Conservation (phyloP, 495 filamentous ascomycete genomes). For the Lophiostoma macrostomum region DNA sequence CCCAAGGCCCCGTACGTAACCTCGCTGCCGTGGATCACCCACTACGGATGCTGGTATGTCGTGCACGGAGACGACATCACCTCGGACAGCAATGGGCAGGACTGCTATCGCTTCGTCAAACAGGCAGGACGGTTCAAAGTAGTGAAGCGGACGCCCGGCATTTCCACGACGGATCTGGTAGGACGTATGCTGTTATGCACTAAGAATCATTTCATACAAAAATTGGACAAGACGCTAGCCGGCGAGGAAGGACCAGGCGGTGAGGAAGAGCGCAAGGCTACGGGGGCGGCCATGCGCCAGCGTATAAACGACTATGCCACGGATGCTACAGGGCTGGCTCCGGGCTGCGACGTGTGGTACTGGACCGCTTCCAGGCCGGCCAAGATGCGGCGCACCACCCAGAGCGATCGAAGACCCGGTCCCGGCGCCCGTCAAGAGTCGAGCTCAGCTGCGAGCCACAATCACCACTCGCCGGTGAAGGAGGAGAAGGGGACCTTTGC, state of each 20-base stretch:
- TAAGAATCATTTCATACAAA: slow-evolving; percentile 80
- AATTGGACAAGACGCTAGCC: slow-evolving; percentile 60
- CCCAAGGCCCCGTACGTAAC: slow-evolving; percentile 94
- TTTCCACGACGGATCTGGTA: slow-evolving; percentile 95
- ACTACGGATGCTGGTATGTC: slow-evolving; percentile 88
- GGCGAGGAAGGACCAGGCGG: slow-evolving; percentile 71
- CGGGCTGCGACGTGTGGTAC: slow-evolving; percentile 74
- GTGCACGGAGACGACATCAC: slow-evolving; percentile 92
- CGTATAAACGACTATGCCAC: slow-evolving; percentile 81
- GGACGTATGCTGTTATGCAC: slow-evolving; percentile 96
- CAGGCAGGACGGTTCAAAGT: slow-evolving; percentile 86
- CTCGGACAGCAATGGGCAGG: slow-evolving; percentile 77
- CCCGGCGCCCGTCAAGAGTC: not conserved
- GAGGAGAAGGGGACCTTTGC: slow-evolving; percentile 49
- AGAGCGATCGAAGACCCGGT: not conserved
- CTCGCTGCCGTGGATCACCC: slow-evolving; percentile 84
- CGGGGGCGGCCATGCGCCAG: slow-evolving; percentile 61
- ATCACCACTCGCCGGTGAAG: slow-evolving; percentile 23
- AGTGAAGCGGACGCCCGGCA: slow-evolving; percentile 92
- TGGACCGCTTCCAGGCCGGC: slow-evolving; percentile 60
- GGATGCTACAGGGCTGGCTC: slow-evolving; percentile 68
- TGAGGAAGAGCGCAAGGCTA: slow-evolving; percentile 59
- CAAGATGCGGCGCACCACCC: slow-evolving; percentile 44
- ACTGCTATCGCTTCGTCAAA: slow-evolving; percentile 97
- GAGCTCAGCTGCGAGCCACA: too few relatives aligned